Evolutionary conservation across 2,329 filamentous ascomycete genomes (phyloP).

Genomic region (Macroventuria anomochaeta): DNA sequence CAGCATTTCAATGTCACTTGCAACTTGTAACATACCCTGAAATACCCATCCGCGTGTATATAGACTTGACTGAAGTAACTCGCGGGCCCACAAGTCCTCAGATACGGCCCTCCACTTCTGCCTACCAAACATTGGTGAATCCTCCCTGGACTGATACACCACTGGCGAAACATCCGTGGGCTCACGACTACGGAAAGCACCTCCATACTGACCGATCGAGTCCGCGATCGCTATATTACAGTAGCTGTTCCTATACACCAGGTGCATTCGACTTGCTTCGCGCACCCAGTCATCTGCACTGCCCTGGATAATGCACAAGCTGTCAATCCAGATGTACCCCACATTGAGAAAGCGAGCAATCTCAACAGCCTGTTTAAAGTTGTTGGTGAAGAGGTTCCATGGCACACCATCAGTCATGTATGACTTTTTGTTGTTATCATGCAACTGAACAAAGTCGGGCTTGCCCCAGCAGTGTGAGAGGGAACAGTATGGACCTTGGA

Average conservation of each 20-base stretch:
- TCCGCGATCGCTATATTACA: conserved; percentile 41
- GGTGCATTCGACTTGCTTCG: conserved; percentile 34
- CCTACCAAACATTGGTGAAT: conserved; percentile 19
- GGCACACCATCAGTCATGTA: conserved; percentile 27
- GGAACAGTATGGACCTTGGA: conserved; percentile 29
- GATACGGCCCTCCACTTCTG: conserved; percentile 27
- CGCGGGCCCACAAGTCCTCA: conserved; percentile 28
- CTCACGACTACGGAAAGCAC: conserved; percentile 29
- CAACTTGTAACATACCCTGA: conserved; percentile 26
- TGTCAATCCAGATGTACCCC: conserved; percentile 39
- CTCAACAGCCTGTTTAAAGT: conserved; percentile 36
- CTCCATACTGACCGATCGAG: conserved; percentile 24
- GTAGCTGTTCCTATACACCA: conserved; percentile 38
- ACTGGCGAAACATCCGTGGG: conserved; percentile 22
- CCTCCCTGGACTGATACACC: conserved; percentile 13
- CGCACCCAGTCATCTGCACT: conserved; percentile 24
- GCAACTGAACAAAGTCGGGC: conserved; percentile 17
- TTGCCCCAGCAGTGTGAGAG: conserved; percentile 36
- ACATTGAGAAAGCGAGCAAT: conserved; percentile 29
- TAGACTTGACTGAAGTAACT: conserved; percentile 24
- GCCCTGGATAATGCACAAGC: conserved; percentile 29
- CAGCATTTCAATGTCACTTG: neutral
- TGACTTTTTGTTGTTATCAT: conserved; percentile 1
- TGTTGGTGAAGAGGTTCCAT: conserved; percentile 23
- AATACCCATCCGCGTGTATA: conserved; percentile 40